Conservation (phyloP, 345 rosid genomes). For the Combretum micranthum region DNA sequence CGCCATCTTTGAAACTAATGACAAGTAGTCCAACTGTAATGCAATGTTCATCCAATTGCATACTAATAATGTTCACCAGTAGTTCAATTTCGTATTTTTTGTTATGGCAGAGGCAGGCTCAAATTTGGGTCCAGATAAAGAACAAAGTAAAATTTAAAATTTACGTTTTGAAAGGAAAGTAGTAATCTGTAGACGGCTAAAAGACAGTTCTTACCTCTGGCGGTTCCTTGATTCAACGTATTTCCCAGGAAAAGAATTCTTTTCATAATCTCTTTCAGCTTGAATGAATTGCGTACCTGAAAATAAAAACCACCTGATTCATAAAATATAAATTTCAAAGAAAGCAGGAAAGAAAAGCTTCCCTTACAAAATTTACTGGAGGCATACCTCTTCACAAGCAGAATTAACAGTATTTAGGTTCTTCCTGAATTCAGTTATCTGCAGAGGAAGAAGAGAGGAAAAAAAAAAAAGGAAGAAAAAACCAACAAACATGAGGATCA, state of each 20-base stretch:
- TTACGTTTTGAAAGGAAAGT: background rate
- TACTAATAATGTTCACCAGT: too few species aligned
- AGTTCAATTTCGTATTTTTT: too few species aligned
- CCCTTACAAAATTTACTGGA: constrained; percentile 9
- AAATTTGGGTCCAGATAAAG: too few species aligned
- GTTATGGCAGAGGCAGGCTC: too few species aligned
- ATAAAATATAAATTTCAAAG: background rate
- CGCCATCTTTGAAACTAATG: too few species aligned
- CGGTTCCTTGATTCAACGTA: constrained; percentile 94
- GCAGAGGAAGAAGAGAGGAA: constrained; percentile 15
- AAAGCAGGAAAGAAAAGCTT: background rate
- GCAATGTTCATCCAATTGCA: too few species aligned
- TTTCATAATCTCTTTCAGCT: constrained; percentile 93
- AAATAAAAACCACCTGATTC: constrained; percentile 6
- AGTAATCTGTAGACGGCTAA: background rate
- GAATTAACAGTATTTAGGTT: constrained; percentile 77
- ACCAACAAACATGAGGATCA: too few species aligned
- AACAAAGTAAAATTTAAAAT: background rate
- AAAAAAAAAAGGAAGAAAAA: constrained; percentile 14
- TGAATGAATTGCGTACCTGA: constrained; percentile 78
- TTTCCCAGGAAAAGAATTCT: constrained; percentile 88
- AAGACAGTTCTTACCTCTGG: constrained; percentile 61
- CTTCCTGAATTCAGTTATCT: constrained; percentile 83
- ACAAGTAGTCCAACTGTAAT: too few species aligned
- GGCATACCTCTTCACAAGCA: constrained; percentile 82